phyloP scores from a whole-genome alignment of 305 asterid species.

The Caryopteris hybrid region DNA sequence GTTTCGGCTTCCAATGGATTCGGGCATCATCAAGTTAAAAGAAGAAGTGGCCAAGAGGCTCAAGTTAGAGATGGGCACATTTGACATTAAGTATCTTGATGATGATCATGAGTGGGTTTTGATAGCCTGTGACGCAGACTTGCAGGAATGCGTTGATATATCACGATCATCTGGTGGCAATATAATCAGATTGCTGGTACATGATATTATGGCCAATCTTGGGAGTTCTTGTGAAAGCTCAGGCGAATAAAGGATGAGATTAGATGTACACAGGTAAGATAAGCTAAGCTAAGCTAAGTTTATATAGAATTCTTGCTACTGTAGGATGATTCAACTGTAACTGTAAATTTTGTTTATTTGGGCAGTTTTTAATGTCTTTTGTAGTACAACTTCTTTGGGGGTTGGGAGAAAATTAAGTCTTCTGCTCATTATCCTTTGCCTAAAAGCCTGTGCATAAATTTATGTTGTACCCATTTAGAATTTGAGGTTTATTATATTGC shows the following conservation, averaged over 20 bases:
- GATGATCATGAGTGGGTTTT: conserved; percentile 91
- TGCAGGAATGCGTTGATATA: conserved; percentile 65
- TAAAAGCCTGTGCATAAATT: conserved; percentile 16
- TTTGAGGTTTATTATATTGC: too few relatives aligned
- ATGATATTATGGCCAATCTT: conserved; percentile 53
- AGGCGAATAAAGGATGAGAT: conserved; percentile 39
- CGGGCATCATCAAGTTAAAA: conserved; percentile 45
- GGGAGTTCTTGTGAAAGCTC: conserved; percentile 91
- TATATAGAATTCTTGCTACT: conserved; percentile 40
- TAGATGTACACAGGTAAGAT: conserved; percentile 36
- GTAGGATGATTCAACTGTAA: conserved; percentile 34
- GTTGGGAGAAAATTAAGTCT: conserved; percentile 4
- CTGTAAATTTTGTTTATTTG: conserved; percentile 38
- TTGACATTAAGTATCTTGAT: conserved; percentile 73
- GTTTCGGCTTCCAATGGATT: conserved; percentile 52
- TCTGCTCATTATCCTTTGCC: conserved; percentile 13
- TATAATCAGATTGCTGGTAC: conserved; percentile 58
- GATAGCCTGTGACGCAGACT: conserved; percentile 64
- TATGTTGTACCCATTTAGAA: not conserved
- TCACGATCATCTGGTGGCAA: conserved; percentile 50
- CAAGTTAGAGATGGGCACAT: conserved; percentile 62
- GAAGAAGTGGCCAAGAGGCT: conserved; percentile 84
- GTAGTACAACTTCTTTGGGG: conserved; percentile 18
- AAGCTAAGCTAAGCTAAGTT: conserved; percentile 17
- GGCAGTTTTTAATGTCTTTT: conserved; percentile 11